Base-by-base conservation (phyloP, 192 early-diverging fungal genomes). In the Backusella luteola region DNA sequence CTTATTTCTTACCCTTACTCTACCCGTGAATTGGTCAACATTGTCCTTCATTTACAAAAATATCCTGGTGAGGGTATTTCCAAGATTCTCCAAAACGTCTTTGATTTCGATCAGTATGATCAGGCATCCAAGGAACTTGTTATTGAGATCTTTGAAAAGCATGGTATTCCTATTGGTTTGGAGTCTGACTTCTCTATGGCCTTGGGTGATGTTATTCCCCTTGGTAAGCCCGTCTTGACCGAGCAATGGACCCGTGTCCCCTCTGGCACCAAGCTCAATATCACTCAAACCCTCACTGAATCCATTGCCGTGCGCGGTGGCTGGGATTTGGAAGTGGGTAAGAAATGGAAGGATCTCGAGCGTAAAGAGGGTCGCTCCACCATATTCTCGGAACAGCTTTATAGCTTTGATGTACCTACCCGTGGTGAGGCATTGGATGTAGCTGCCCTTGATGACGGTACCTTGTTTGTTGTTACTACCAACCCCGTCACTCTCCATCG, bases 1-100 rank as follows among this genome's bases (percentile, higher is more conserved):
- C 70, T 93, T 26, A 89, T 95, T 15, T 89, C 86, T 9, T 95
- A 95, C 69, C 94, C 94, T 38, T 95, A 95, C 80, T 95, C 94
- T 14, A 89, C 91, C 19, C 87, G 94, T 73, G 94, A 95, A 76
- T 76, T 95, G 32, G 90, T 95, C 12, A 93, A 94, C 67, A 85
- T 95, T 69, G 93, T 93, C 17, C 84, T 85, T 67, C 94, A 95
- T 78, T 86, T 93, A 85, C 88, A 94, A 81, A 78, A 76, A 34
- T 95, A 89, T 72, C 89, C 90, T 32, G 88, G 91, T 39, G 93
- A 94, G 69, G 85, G 88, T 26, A 86, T 94, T 42, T 88, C 89
- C 23, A 84, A 87, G 34, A 89, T 91, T 23, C 80, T 95, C 8
- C 87, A 89, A 67, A 95, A 95, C 72, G 92, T 95, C 0, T 93